Conservation (phyloP, 2,329 filamentous ascomycete species). For the Pseudocercospora crystallina region DNA sequence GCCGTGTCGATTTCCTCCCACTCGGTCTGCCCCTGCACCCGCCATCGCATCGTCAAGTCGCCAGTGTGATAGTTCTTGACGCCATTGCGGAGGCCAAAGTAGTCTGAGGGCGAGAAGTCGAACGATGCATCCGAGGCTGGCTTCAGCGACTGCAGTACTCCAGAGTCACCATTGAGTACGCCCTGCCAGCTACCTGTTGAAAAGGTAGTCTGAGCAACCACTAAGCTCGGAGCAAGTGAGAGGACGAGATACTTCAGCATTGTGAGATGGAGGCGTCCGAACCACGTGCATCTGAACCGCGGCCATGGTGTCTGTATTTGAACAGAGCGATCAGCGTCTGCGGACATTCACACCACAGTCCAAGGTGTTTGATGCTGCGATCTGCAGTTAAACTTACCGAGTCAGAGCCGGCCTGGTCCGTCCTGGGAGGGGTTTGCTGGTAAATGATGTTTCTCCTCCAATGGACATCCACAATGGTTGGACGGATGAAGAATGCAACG, state of each 20-base stretch:
- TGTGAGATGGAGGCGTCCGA: no score
- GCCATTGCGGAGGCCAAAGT: slow-evolving; percentile 47
- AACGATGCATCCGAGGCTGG: slow-evolving; percentile 43
- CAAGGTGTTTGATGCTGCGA: no score
- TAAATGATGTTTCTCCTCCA: no score
- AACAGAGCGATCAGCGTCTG: no score
- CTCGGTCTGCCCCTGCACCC: slow-evolving; percentile 35
- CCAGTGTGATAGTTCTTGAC: slow-evolving; percentile 60
- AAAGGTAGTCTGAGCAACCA: slow-evolving; percentile 9
- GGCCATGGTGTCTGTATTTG: no score
- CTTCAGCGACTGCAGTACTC: slow-evolving; percentile 50
- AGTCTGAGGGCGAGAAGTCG: slow-evolving; percentile 58
- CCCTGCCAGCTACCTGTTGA: slow-evolving; percentile 15
- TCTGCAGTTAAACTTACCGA: no score
- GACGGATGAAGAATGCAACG: no score
- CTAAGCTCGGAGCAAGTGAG: neutral
- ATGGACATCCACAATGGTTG: no score
- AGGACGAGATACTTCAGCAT: neutral
- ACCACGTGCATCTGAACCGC: no score
- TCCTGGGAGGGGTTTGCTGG: no score
- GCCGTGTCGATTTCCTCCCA: slow-evolving; percentile 55
- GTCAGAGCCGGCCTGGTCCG: no score
- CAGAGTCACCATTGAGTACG: slow-evolving; percentile 17
- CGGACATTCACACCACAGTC: no score
- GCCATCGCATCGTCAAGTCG: slow-evolving; percentile 58